Conservation (phyloP, 257 asterid species). For the Misopates orontium region DNA sequence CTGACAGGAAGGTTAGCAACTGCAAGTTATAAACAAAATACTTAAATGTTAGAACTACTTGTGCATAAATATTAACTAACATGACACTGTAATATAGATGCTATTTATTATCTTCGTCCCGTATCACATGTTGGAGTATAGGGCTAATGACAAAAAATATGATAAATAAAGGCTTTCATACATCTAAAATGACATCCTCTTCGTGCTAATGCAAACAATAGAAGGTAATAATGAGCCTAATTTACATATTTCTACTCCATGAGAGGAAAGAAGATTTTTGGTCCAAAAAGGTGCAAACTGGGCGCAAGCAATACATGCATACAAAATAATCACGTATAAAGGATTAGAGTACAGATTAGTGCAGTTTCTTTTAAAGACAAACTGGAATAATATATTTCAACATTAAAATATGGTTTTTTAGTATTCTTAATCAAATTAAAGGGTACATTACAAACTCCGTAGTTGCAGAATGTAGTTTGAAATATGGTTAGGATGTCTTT, state of each 20-base stretch:
- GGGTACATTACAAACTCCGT: background rate
- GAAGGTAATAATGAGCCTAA: no score
- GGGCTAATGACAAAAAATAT: no score
- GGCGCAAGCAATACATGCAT: no score
- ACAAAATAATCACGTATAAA: no score
- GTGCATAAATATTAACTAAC: background rate
- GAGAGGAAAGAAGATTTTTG: background rate
- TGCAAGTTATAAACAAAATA: slow-evolving; percentile 31
- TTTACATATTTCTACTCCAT: background rate
- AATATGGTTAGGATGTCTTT: background rate
- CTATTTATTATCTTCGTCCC: background rate
- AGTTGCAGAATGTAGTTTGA: background rate
- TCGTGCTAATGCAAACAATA: background rate
- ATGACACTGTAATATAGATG: background rate
- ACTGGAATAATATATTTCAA: background rate
- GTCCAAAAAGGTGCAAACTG: no score
- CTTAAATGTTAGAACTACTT: background rate
- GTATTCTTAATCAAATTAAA: background rate
- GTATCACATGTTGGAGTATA: background rate
- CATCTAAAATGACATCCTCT: background rate
- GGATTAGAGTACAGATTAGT: background rate
- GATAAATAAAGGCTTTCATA: background rate
- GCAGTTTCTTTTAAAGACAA: background rate
- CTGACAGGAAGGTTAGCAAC: slow-evolving; percentile 73
- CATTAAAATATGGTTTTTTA: background rate